These are phyloP conservation scores for Colletotrichum somersetense DNA, from an alignment of 2,329 filamentous ascomycete species.

Conservation along the genomic window DNA sequence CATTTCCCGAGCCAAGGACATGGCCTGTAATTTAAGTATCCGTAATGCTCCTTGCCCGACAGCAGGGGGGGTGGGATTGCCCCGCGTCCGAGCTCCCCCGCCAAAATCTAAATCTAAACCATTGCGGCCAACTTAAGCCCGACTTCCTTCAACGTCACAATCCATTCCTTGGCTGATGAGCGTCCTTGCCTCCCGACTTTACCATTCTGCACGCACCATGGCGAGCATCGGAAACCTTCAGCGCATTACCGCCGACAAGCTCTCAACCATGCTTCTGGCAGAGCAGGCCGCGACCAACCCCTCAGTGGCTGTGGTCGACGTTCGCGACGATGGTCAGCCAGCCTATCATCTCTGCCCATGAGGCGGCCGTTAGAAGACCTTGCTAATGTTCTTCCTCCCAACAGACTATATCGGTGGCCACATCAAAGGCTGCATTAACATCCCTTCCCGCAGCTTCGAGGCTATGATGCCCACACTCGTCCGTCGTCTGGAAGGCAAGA, in stretches of 20 bases:
- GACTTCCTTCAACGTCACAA: slow-evolving; percentile 21
- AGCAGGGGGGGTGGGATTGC: neutral
- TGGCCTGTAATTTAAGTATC: neutral
- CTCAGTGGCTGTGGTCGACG: slow-evolving; percentile 83
- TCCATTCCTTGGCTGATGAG: slow-evolving; percentile 7
- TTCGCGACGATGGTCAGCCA: slow-evolving; percentile 82
- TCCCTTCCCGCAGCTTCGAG: slow-evolving; percentile 80
- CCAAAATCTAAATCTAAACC: slow-evolving; percentile 3
- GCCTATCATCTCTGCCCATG: slow-evolving; percentile 41
- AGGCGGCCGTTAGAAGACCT: neutral
- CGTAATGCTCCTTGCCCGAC: no score
- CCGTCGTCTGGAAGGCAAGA: slow-evolving; percentile 79
- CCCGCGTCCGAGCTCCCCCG: slow-evolving; percentile 32
- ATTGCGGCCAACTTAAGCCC: neutral
- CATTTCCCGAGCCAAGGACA: neutral
- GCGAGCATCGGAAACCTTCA: slow-evolving; percentile 72
- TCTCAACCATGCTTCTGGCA: slow-evolving; percentile 74
- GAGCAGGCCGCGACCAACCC: slow-evolving; percentile 56
- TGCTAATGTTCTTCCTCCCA: neutral
- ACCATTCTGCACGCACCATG: slow-evolving; percentile 49
- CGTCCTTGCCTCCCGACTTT: slow-evolving; percentile 1
- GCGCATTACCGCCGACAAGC: slow-evolving; percentile 76
- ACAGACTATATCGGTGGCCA: slow-evolving; percentile 91
- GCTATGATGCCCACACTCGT: slow-evolving; percentile 85
- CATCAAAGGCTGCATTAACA: slow-evolving; percentile 81